phyloP scores from a whole-genome alignment of 306 rosid species.

The Malus fusca region DNA sequence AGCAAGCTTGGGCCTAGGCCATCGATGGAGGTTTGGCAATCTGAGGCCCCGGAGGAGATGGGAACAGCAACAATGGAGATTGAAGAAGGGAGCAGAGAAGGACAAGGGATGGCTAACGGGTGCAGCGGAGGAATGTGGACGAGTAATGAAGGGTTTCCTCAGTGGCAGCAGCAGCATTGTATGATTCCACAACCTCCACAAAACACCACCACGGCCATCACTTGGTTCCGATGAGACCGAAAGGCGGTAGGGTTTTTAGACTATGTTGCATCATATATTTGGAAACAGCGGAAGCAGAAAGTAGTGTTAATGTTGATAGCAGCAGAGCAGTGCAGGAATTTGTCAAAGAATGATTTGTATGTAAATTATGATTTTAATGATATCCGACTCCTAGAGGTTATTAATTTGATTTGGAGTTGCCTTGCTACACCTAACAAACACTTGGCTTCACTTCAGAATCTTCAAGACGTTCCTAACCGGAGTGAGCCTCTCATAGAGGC shows the following conservation, averaged over 20 bases:
- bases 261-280: neutral
- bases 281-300: neutral
- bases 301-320: neutral
- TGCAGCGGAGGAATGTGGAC: constrained; percentile 21
- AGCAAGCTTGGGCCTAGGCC: neutral
- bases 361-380: neutral
- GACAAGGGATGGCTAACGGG: constrained; percentile 7
- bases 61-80: constrained; percentile 46
- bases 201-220: constrained; percentile 53
- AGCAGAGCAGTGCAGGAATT: neutral
- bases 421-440: no score
- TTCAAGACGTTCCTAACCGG: no score
- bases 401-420: no score
- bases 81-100: constrained; percentile 28
- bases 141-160: constrained; percentile 28
- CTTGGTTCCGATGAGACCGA: constrained; percentile 48
- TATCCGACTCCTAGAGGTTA: neutral
- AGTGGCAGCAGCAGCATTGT: constrained; percentile 72
- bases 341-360: neutral
- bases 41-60: constrained; percentile 22
- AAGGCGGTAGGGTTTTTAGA: neutral
- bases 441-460: no score
- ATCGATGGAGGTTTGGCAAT: neutral
- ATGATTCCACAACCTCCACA: constrained; percentile 63
- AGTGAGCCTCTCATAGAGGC: no score